A percentile compares a stretch with the other conserved stretches of the same genome.
Evolutionary conservation across 2,329 filamentous ascomycete species (phyloP).

Genomic region (Cordyceps militaris): DNA sequence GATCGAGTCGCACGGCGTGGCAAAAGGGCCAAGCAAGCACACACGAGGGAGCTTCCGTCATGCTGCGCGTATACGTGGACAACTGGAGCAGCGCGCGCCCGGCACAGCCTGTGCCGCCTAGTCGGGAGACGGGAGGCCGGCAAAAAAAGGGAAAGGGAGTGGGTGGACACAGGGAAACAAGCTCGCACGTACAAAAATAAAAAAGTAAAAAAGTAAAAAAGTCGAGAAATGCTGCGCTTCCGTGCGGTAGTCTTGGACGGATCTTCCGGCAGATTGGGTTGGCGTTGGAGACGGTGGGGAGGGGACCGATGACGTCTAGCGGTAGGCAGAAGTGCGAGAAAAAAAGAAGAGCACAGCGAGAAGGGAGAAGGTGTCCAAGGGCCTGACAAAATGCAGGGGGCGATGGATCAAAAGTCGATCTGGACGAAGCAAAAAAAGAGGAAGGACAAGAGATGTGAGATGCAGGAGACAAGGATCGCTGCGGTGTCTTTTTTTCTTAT

Average conservation of each 20-base stretch:
- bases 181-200: constrained; percentile 10
- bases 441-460: neutral
- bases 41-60: constrained; percentile 3
- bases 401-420: neutral
- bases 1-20: neutral
- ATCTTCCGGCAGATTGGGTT: constrained; percentile 20
- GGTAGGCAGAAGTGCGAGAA: neutral
- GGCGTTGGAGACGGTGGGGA: constrained; percentile 23
- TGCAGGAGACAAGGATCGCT: neutral
- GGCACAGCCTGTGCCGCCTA: neutral
- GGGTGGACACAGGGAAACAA: no score
- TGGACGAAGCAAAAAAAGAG: neutral
- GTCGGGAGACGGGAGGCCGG: neutral
- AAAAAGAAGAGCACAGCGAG: neutral
- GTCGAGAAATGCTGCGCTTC: constrained; percentile 9
- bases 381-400: neutral
- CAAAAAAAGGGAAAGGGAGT: neutral
- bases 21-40: constrained; percentile 7
- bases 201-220: no score
- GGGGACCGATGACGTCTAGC: constrained; percentile 23
- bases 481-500: neutral
- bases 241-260: constrained; percentile 18
- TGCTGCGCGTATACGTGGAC: neutral
- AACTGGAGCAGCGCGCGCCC: neutral
- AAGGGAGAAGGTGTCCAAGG: neutral